Conservation (phyloP, 2,329 filamentous ascomycete species). For the Ophiostoma montium region DNA sequence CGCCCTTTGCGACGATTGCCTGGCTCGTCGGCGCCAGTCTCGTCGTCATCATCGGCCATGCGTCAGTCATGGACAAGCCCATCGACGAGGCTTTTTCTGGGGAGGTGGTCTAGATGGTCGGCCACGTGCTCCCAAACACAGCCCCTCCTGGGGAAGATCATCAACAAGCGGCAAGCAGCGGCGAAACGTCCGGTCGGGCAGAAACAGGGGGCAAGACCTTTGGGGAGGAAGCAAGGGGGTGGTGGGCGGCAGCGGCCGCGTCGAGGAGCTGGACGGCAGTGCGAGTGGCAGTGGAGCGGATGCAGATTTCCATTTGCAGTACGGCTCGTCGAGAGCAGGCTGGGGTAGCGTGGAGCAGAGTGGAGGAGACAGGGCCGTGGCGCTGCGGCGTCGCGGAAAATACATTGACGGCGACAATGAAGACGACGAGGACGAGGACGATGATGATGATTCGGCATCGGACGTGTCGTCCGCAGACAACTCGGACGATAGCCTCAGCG, state of each 20-base stretch:
- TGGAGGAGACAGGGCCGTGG: conserved; percentile 14
- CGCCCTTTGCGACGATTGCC: conserved; percentile 69
- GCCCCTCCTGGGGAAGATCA: conserved; percentile 99
- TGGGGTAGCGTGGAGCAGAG: conserved; percentile 26
- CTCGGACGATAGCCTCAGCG: conserved; percentile 28
- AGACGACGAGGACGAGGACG: conserved; percentile 1
- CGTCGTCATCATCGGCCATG: conserved; percentile 88
- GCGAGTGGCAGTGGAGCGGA: conserved; percentile 37
- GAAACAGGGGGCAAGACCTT: conserved; percentile 14
- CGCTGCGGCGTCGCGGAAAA: conserved; percentile 21
- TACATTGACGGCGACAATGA: conserved; percentile 17
- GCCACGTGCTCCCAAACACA: conserved; percentile 93
- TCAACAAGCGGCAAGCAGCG: conserved; percentile 37
- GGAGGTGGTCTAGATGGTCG: conserved; percentile 99
- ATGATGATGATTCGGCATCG: conserved; percentile 1
- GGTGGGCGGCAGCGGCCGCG: conserved; percentile 18
- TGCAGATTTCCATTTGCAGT: conserved; percentile 13
- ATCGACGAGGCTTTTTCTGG: conserved; percentile 99
- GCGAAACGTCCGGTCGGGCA: conserved; percentile 39
- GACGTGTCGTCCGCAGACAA: conserved; percentile 28
- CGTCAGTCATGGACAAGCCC: conserved; percentile 90
- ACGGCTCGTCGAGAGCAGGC: conserved; percentile 22
- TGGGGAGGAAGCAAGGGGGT: conserved; percentile 27
- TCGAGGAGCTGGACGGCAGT: conserved; percentile 56
- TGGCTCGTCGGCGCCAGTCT: conserved; percentile 95